These are phyloP conservation scores for Alectoria sarmentosa DNA, from an alignment of 495 filamentous ascomycete species.

Conservation along the genomic window DNA sequence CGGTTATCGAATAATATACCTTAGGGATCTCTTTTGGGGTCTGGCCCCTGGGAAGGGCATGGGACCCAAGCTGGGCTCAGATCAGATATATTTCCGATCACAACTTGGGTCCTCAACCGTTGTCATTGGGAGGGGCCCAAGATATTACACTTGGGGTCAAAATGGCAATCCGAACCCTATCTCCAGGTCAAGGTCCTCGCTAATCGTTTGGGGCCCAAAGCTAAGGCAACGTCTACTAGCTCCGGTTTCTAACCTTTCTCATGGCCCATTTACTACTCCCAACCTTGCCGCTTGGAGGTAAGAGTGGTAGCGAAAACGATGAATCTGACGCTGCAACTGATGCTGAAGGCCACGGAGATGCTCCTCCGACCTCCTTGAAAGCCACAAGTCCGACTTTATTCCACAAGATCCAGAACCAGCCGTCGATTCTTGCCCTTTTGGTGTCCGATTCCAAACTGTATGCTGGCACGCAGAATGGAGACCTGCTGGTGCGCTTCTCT, in stretches of 20 bases:
- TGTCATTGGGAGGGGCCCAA: too few relatives aligned
- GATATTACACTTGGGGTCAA: too few relatives aligned
- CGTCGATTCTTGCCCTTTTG: constrained; percentile 64
- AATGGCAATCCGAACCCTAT: too few relatives aligned
- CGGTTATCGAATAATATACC: too few relatives aligned
- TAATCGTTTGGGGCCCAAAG: neutral
- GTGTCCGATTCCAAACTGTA: constrained; percentile 61
- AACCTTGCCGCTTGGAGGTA: neutral
- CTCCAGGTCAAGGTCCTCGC: too few relatives aligned
- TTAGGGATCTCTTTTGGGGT: too few relatives aligned
- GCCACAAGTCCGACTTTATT: constrained; percentile 43
- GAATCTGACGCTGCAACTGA: constrained; percentile 1
- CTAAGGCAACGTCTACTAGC: neutral
- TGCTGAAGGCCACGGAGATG: neutral
- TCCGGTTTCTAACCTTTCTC: constrained; percentile 1
- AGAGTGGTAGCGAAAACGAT: constrained; percentile 11
- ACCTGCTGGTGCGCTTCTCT: constrained; percentile 59
- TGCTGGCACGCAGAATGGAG: constrained; percentile 85
- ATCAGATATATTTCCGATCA: too few relatives aligned
- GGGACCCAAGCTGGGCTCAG: too few relatives aligned
- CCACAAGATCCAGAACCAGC: constrained; percentile 63
- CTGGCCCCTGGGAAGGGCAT: too few relatives aligned
- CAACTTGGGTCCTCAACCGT: too few relatives aligned
- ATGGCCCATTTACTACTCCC: constrained; percentile 15
- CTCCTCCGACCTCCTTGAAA: neutral